These are phyloP conservation scores for Suhomyces sp. DNA, from an alignment of 805 yeast species.

Conservation along the genomic window DNA sequence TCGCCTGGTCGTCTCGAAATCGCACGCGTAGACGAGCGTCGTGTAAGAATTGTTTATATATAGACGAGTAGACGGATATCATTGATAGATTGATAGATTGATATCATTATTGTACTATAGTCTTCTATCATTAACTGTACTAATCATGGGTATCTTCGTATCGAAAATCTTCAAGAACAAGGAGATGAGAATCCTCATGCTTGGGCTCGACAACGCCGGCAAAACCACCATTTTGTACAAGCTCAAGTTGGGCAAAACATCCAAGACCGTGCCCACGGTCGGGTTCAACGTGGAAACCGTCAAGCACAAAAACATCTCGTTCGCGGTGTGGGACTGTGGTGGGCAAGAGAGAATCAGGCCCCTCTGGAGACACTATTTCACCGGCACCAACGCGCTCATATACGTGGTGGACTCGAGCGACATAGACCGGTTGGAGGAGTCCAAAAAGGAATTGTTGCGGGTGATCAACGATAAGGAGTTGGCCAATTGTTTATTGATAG, in stretches of 20 bases:
- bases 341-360: conserved; percentile 93
- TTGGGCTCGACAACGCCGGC: conserved; percentile 92
- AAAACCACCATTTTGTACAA: conserved; percentile 87
- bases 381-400: conserved; percentile 88
- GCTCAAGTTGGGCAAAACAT: conserved; percentile 69
- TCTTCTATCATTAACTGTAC: background rate
- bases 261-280: conserved; percentile 85
- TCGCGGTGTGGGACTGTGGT: conserved; percentile 94
- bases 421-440: conserved; percentile 65
- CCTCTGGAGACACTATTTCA: conserved; percentile 92
- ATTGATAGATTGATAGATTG: no score
- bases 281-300: conserved; percentile 92
- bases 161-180: conserved; percentile 64
- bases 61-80: conserved; percentile 1
- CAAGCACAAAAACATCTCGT: conserved; percentile 73
- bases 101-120: background rate
- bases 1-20: background rate
- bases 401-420: conserved; percentile 88
- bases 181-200: conserved; percentile 93
- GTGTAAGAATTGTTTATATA: background rate
- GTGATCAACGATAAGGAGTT: conserved; percentile 82
- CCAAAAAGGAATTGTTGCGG: conserved; percentile 71
- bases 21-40: background rate
- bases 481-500: conserved; percentile 72
- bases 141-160: conserved; percentile 9